Evolutionary conservation across 805 yeast genomes (phyloP), one percentile per base, ranked within the genome.

Genomic region (Clavispora asparagi): DNA sequence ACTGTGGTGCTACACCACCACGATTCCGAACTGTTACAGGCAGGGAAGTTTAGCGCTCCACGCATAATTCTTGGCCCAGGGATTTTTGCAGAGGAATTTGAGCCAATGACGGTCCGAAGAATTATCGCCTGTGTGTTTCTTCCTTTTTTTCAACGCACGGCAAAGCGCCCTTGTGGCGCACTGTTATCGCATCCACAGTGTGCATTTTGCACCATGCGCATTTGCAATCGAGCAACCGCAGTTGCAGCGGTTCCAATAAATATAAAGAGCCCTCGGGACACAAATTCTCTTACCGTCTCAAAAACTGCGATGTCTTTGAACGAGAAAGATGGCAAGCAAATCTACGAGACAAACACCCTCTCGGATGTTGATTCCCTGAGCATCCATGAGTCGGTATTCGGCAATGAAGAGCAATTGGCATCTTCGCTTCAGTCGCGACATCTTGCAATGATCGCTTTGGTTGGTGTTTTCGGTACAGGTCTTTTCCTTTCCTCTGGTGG

Each of bases 401-500:
- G 27, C 3, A 12, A 41, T 14, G 43, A 41, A 4, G 39, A 26
- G n/a, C 8, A 16, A 12, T 41, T 41, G 43, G 31, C 43, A 8
- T 41, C 43, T 9, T 25, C 43, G 32, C 43, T 41, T 16, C 25
- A 32, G 16, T 32, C 43, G 29, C 35, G 44, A 7, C 44, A 42
- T 17, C 37, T 42, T 23, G 27, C 35, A 14, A 42, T 42, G 40
- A 35, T 42, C 19, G 4, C 48, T 11, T 48, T 62, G 19, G 62
- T 56, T 12, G 59, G 61, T 19, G 56, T 59, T 11, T 62, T 72
- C 51, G 77, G 76, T 46, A 71, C 76, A 28, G 86, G 86, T 54
- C 64, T 82, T 29, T 81, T 78, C 58, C 67, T 81, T 31, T 78
- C 81, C 33, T 67, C 78, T 0, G 82, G 83, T 17, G 70, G 69